Conservation (phyloP, 805 yeast species). For the Saturnispora quitensis region DNA sequence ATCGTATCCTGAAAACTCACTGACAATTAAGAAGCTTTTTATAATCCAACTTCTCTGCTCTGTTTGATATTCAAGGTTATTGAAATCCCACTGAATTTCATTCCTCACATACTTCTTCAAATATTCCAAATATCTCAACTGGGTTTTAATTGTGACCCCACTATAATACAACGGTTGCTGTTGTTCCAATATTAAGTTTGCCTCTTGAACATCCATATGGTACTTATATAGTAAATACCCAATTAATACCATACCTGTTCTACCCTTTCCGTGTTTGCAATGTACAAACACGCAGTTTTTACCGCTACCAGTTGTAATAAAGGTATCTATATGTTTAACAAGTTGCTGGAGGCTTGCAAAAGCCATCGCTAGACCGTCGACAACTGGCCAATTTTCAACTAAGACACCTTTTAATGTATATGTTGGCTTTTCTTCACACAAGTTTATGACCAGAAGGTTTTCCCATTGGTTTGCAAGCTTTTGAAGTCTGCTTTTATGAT, state of each 20-base stretch:
- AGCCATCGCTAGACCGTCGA: not conserved
- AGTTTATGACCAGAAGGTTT: not conserved
- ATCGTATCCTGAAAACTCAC: not conserved
- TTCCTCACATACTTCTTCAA: slow-evolving; percentile 19
- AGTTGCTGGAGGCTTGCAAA: not conserved
- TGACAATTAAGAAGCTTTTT: not conserved
- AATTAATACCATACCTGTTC: slow-evolving; percentile 71
- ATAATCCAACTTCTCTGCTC: not conserved
- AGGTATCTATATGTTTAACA: not conserved
- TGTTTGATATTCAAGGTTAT: not conserved
- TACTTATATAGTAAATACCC: slow-evolving; percentile 55
- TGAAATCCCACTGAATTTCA: not conserved
- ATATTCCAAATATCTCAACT: slow-evolving; percentile 57
- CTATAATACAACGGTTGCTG: slow-evolving; percentile 45
- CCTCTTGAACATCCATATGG: slow-evolving; percentile 31
- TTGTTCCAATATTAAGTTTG: slow-evolving; percentile 43
- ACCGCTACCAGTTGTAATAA: not conserved
- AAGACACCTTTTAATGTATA: not conserved
- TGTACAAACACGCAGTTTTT: slow-evolving; percentile 55
- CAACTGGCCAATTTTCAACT: not conserved
- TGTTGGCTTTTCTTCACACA: not conserved
- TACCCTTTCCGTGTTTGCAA: slow-evolving; percentile 87
- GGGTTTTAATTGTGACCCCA: slow-evolving; percentile 70
- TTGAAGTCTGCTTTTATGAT: not conserved
- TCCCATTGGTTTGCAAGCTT: not conserved